Conservation (phyloP, 139 green algal genomes). For the Ostreobium quekettii region DNA sequence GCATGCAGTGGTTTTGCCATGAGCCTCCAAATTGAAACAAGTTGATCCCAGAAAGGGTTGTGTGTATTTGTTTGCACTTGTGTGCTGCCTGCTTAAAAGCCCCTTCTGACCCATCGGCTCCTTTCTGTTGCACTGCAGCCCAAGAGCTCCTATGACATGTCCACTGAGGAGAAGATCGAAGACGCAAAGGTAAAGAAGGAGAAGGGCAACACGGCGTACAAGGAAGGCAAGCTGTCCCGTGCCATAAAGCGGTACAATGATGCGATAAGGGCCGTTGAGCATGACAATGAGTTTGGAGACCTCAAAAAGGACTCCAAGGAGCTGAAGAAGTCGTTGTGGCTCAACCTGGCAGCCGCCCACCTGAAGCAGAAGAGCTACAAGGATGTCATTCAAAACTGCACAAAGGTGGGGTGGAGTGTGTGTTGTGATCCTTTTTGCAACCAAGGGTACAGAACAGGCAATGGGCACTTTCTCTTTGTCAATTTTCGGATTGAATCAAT, state of each 20-base stretch:
- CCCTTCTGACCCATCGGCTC: no score
- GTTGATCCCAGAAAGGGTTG: no score
- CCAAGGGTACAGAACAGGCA: no score
- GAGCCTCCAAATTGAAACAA: no score
- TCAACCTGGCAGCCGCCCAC: conserved; percentile 79
- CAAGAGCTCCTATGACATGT: conserved; percentile 92
- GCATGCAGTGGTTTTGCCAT: no score
- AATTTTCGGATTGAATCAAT: no score
- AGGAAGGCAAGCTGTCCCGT: conserved; percentile 56
- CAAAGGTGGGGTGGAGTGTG: conserved; percentile 51
- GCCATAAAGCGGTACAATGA: conserved; percentile 64
- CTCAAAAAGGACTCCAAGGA: conserved; percentile 49
- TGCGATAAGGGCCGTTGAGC: conserved; percentile 43
- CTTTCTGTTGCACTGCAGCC: conserved; percentile 35
- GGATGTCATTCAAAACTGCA: conserved; percentile 44
- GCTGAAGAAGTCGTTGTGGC: conserved; percentile 56
- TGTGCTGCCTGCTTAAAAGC: no score
- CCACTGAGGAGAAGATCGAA: conserved; percentile 72
- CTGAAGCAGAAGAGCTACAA: conserved; percentile 63
- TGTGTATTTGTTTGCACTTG: no score
- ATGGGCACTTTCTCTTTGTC: no score
- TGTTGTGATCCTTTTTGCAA: no score
- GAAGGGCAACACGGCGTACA: conserved; percentile 71
- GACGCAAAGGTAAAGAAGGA: conserved; percentile 65
- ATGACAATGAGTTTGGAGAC: conserved; percentile 51